Conservation (phyloP, 805 yeast species). For the Candida stauntonica region DNA sequence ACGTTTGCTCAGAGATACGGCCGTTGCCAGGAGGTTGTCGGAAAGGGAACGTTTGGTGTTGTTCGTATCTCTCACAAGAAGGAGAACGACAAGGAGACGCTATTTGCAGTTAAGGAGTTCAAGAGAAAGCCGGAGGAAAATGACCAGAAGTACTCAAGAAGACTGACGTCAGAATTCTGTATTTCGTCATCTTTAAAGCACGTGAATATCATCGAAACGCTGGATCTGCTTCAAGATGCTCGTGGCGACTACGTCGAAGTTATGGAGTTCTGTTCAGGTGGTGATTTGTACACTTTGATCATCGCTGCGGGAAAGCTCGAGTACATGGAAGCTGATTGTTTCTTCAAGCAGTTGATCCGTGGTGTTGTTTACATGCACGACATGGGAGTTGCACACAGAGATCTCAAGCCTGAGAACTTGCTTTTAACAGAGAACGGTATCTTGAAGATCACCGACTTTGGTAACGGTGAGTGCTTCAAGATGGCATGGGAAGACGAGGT, state of each 20-base stretch:
- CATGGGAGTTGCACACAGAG: conserved; percentile 88
- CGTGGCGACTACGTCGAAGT: conserved; percentile 82
- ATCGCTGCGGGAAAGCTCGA: conserved; percentile 76
- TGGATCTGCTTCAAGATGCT: conserved; percentile 75
- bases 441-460: conserved; percentile 84
- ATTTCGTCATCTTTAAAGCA: conserved; percentile 77
- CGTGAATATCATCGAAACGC: conserved; percentile 68
- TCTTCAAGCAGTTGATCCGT: conserved; percentile 76
- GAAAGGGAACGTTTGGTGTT: conserved; percentile 91
- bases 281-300: conserved; percentile 71
- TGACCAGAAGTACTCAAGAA: conserved; percentile 61
- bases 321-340: conserved; percentile 83
- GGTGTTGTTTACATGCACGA: conserved; percentile 88
- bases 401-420: conserved; percentile 83
- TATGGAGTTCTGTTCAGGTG: conserved; percentile 82
- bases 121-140: conserved; percentile 56
- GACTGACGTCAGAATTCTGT: conserved; percentile 79
- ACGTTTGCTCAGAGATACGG: conserved; percentile 89
- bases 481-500: conserved; percentile 80
- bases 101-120: conserved; percentile 88
- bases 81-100: conserved; percentile 37
- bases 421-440: conserved; percentile 68
- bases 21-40: conserved; percentile 89
- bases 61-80: conserved; percentile 84
- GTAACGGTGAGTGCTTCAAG: conserved; percentile 76